Evolutionary conservation across 2,329 filamentous ascomycete species (phyloP).

Genomic region (Sclerotinia glacialis): DNA sequence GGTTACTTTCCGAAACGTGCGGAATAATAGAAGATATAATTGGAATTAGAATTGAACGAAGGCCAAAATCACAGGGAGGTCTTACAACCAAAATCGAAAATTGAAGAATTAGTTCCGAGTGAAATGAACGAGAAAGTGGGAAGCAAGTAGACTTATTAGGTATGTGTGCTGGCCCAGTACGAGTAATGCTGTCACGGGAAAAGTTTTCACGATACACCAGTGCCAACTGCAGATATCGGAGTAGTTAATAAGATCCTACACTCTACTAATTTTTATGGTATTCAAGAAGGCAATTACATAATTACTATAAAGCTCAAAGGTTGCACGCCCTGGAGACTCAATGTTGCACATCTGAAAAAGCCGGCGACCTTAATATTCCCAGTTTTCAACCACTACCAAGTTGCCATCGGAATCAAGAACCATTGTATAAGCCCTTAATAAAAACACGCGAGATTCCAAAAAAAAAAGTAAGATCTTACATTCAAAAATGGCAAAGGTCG

Average conservation of each 20-base stretch:
- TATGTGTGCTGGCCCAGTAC: rapidly evolving
- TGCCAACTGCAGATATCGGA: background rate
- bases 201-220: background rate
- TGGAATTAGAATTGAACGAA: background rate
- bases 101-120: background rate
- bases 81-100: background rate
- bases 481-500: background rate
- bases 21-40: background rate
- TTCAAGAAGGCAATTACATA: too few species aligned
- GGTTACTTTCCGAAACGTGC: background rate
- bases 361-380: background rate
- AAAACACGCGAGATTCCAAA: background rate
- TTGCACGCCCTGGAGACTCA: background rate
- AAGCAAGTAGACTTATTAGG: background rate
- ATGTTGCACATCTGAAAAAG: background rate
- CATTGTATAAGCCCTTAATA: background rate
- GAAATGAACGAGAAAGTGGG: background rate
- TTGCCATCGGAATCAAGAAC: background rate
- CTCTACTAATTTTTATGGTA: background rate
- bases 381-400: background rate
- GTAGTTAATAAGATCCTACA: background rate
- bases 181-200: too few species aligned
- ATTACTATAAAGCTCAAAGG: background rate
- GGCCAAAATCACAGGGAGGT: background rate
- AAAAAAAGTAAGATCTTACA: background rate